Base-by-base conservation (phyloP, 2,329 filamentous ascomycete genomes). In the Magnaporthiopsis incrustans region DNA sequence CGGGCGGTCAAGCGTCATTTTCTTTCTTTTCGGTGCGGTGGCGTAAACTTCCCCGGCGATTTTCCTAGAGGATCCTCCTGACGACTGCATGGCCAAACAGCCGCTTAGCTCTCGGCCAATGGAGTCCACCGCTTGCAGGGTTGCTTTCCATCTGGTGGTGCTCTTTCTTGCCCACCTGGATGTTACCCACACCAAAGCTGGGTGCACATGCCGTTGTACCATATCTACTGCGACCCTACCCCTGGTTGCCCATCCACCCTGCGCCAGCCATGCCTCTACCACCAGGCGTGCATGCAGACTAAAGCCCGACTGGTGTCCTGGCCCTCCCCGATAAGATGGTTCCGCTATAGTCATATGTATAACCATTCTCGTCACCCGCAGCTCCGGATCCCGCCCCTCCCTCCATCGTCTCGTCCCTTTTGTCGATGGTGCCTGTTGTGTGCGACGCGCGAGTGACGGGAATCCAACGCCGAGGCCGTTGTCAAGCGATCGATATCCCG, bases 71-170 rank as follows among this genome's bases (percentile, higher is more conserved):
- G 60, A 32, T 38, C 63, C 63, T 64, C 63, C 63, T 64, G 63
- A 64, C 18, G 25, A 25, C 14, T 61, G 63, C 63, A 64, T 64
- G 63, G 63, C 58, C 50, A 57, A 44, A 33, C 56, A 63, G 61
- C 61, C 61, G 61, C 61, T 32, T 58, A 14, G 32, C 33, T 59
- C 53, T 59, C 56, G 61, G 26, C 61, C 61, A 63, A 63, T 63
- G 32, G 61, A 63, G 38, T 33, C 44, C 44, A n/a, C 44, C n/a
- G 44, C 44, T 53, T 53, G 44, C 44, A 53, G 44, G 44, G 44
- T 53, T 53, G n/a, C 44, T 10, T 53, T 8, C 6, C 12, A 18
- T n/a, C 22, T 30, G 22, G 18, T 38, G 35, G 3, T 22, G 8
- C 7, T 35, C 7, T 22, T n/a, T 14, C 11, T 11, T 53, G 22